Percentiles rank a stretch among this genome's conserved stretches.
phyloP scores from a whole-genome alignment of 306 rosid species.

The Castanea sativa region DNA sequence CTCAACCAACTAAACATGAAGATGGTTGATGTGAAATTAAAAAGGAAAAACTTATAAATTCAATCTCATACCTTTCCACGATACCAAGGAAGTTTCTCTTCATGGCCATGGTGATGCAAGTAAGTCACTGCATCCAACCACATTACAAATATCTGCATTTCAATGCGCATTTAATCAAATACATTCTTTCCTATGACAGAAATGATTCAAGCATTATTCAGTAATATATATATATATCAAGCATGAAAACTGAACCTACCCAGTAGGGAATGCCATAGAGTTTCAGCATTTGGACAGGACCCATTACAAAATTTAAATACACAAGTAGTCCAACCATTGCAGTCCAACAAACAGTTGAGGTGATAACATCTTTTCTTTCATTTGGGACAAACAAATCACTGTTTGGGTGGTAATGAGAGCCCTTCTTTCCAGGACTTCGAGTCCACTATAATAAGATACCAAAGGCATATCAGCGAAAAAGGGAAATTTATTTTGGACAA shows the following conservation, averaged over 20 bases:
- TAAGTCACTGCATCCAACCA: slow-evolving; percentile 95
- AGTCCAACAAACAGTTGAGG: slow-evolving; percentile 86
- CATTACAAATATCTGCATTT: slow-evolving; percentile 67
- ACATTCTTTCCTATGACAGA: neutral
- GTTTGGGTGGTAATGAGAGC: slow-evolving; percentile 79
- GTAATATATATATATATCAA: no score
- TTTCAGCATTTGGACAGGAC: slow-evolving; percentile 83
- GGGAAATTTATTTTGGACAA: neutral
- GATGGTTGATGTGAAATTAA: neutral
- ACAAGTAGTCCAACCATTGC: slow-evolving; percentile 83
- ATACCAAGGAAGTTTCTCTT: slow-evolving; percentile 93
- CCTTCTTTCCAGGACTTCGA: slow-evolving; percentile 94
- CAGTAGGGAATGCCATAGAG: slow-evolving; percentile 81
- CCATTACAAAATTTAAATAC: slow-evolving; percentile 61
- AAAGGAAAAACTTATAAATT: neutral
- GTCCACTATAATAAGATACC: slow-evolving; percentile 50
- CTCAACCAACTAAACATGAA: neutral
- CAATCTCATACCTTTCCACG: slow-evolving; percentile 72
- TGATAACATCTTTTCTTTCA: slow-evolving; percentile 73
- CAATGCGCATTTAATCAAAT: neutral
- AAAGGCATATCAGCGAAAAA: neutral
- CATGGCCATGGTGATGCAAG: slow-evolving; percentile 97
- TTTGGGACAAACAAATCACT: slow-evolving; percentile 73
- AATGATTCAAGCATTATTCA: neutral
- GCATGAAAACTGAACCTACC: slow-evolving; percentile 43